A percentile compares a stretch with the other conserved stretches of the same genome.
Evolutionary conservation across 306 rosid genomes (phyloP).

Genomic region (Acmispon strigosus): DNA sequence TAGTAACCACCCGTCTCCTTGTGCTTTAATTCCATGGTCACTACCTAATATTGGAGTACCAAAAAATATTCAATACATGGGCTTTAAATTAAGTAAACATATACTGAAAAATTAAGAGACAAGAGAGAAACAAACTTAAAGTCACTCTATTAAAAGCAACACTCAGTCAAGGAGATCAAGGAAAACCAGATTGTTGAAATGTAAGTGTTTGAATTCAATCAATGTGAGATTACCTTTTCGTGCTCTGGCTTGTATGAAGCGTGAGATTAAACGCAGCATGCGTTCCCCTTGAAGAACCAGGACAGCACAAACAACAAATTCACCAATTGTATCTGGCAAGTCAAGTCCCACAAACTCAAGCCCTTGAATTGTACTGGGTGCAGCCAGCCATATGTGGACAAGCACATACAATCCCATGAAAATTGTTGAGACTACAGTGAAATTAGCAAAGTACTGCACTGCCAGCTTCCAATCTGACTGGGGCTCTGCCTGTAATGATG

Average conservation of each 20-base stretch:
- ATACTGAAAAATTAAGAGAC: neutral
- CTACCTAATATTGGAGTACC: conserved; percentile 49
- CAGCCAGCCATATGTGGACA: conserved; percentile 73
- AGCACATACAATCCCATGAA: conserved; percentile 68
- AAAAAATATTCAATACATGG: neutral
- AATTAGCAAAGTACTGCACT: conserved; percentile 81
- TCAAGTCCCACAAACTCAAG: conserved; percentile 95
- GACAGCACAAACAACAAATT: conserved; percentile 66
- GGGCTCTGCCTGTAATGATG: conserved; percentile 74
- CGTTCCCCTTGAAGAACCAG: conserved; percentile 91
- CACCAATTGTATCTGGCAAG: conserved; percentile 93
- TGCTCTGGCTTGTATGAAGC: conserved; percentile 87
- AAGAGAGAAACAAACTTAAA: neutral
- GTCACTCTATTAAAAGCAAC: conserved; percentile 3
- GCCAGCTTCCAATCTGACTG: conserved; percentile 90
- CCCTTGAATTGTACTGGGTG: conserved; percentile 74
- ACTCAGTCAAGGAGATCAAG: neutral
- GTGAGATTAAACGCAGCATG: conserved; percentile 68
- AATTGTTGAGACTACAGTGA: conserved; percentile 53
- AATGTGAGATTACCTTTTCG: conserved; percentile 56
- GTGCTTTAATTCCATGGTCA: conserved; percentile 97
- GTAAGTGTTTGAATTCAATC: neutral
- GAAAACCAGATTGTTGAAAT: conserved; percentile 1
- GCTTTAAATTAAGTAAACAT: conserved; percentile 4
- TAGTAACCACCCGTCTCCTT: conserved; percentile 97